These are phyloP conservation scores for Pneumocystis oryctolagi DNA, from an alignment of 1,139 yeast genomes.

Conservation along the genomic window DNA sequence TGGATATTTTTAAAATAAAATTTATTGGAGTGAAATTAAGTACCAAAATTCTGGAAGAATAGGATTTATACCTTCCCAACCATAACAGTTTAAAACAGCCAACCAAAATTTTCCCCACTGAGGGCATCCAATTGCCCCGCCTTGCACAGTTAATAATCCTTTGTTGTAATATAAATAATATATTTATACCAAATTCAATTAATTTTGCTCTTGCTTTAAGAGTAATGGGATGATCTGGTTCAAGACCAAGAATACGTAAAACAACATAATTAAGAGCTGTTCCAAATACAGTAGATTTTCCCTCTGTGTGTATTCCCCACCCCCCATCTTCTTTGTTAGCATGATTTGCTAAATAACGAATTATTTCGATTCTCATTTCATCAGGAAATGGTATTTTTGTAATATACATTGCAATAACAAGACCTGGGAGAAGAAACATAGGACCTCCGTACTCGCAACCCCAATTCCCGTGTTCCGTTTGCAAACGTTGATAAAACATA, in stretches of 20 bases:
- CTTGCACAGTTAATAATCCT: constrained; percentile 22
- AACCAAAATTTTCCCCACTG: constrained; percentile 98
- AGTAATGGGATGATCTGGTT: constrained; percentile 60
- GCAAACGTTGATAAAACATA: constrained; percentile 48
- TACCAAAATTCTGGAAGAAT: constrained; percentile 91
- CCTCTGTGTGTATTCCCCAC: constrained; percentile 90
- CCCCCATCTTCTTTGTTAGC: constrained; percentile 99
- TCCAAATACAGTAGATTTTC: constrained; percentile 89
- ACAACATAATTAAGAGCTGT: constrained; percentile 74
- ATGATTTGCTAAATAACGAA: constrained; percentile 69
- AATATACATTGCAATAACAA: constrained; percentile 59
- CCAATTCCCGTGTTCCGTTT: constrained; percentile 60
- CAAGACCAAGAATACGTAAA: constrained; percentile 62
- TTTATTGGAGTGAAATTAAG: background rate
- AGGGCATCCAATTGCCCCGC: constrained; percentile 83
- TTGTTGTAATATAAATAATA: background rate
- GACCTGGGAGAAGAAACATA: constrained; percentile 90
- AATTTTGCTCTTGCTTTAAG: constrained; percentile 63
- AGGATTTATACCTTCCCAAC: constrained; percentile 96
- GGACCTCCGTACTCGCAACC: constrained; percentile 95
- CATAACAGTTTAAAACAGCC: constrained; percentile 60
- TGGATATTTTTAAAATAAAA: background rate
- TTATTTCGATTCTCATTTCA: constrained; percentile 51
- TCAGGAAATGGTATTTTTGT: constrained; percentile 55
- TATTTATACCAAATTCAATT: constrained; percentile 30